phyloP scores from a whole-genome alignment of 176 grass and related monocot species.

The Bothriochloa decipiens region DNA sequence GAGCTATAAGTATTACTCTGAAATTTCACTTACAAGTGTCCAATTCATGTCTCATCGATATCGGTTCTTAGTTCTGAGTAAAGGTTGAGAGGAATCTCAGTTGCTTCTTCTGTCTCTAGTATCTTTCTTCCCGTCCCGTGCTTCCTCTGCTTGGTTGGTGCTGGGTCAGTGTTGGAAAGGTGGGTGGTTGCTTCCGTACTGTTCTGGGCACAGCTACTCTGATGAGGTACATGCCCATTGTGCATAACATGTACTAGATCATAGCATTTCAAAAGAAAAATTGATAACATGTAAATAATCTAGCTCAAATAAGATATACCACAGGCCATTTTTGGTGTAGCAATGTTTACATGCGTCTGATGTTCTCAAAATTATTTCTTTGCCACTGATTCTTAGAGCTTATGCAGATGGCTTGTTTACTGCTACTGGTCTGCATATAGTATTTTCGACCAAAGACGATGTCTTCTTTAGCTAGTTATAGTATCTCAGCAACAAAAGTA shows the following conservation, averaged over 20 bases:
- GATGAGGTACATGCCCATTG: not conserved
- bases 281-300: not conserved
- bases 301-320: not conserved
- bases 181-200: not conserved
- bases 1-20: not conserved
- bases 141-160: constrained; percentile 35
- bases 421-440: not conserved
- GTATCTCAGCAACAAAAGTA: not conserved
- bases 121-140: not conserved
- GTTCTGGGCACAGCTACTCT: not conserved
- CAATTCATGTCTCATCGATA: not conserved
- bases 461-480: not conserved
- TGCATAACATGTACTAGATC: not conserved
- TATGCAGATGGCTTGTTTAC: not conserved
- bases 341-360: constrained; percentile 2
- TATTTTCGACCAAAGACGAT: not conserved
- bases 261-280: not conserved
- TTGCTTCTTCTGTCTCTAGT: not conserved
- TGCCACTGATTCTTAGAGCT: not conserved
- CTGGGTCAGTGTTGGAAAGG: constrained; percentile 7
- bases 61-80: not conserved
- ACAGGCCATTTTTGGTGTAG: not conserved
- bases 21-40: not conserved
- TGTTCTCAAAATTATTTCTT: not conserved
- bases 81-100: constrained; percentile 9